phyloP scores from a whole-genome alignment of 257 asterid species.

The Thymus quinquecostatus region DNA sequence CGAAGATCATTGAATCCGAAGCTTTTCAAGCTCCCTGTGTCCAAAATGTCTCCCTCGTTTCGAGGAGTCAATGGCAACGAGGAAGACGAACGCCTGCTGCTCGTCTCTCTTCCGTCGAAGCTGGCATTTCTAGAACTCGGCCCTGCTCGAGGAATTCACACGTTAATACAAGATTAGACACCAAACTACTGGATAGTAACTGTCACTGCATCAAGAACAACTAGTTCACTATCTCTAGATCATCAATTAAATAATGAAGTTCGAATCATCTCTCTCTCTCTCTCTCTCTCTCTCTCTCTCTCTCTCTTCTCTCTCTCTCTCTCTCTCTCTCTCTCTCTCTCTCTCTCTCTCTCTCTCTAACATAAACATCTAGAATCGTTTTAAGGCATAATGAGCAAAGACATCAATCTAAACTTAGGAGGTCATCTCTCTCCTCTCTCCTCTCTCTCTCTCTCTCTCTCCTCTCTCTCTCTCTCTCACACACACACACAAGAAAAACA shows the following conservation, averaged over 20 bases:
- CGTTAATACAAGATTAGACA: conserved; percentile 5
- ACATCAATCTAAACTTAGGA: not conserved
- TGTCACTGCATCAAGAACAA: not conserved
- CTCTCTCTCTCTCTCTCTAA: too few species aligned
- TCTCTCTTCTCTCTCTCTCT: too few species aligned
- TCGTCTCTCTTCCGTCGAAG: conserved; percentile 44
- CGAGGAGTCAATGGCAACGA: conserved; percentile 60
- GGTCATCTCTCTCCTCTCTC: too few species aligned
- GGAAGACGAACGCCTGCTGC: conserved; percentile 48
- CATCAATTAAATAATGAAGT: not conserved
- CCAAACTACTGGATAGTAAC: not conserved
- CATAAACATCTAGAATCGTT: not conserved
- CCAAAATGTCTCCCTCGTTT: conserved; percentile 66
- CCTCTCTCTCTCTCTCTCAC: too few species aligned
- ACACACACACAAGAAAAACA: too few species aligned
- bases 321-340: too few species aligned
- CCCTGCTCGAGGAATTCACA: conserved; percentile 38
- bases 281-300: too few species aligned
- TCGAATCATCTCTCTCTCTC: too few species aligned
- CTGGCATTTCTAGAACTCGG: conserved; percentile 39
- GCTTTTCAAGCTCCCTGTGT: conserved; percentile 50
- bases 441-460: too few species aligned
- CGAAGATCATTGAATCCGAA: conserved; percentile 65
- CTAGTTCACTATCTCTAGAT: not conserved
- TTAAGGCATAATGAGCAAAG: not conserved